Evolutionary conservation across 106 monocot genomes (phyloP).

Genomic region (Apostasia shenzhenica): DNA sequence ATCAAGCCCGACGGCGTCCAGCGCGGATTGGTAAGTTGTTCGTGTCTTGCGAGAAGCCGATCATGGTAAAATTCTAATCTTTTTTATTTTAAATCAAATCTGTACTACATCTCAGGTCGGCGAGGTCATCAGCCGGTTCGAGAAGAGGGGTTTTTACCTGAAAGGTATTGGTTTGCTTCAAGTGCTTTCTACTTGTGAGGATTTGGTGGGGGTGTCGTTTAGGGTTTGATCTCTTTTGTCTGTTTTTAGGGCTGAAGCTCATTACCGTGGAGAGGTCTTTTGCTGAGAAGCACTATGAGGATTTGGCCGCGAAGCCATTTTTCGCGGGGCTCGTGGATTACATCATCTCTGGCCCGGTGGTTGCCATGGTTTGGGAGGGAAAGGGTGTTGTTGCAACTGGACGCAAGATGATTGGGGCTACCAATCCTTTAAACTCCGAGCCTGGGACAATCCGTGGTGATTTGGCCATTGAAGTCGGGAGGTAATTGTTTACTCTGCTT

Average conservation of each 20-base stretch:
- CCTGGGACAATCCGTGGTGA: constrained; percentile 96
- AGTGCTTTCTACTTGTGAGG: background rate
- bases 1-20: constrained; percentile 98
- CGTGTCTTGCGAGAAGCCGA: background rate
- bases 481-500: constrained; percentile 27
- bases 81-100: background rate
- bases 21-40: constrained; percentile 56
- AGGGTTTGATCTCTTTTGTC: background rate
- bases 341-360: constrained; percentile 93
- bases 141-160: constrained; percentile 90
- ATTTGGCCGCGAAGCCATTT: constrained; percentile 79
- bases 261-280: constrained; percentile 68
- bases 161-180: constrained; percentile 41
- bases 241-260: constrained; percentile 62
- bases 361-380: constrained; percentile 98
- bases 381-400: constrained; percentile 75
- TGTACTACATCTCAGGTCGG: constrained; percentile 40
- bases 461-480: constrained; percentile 66
- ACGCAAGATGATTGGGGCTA: constrained; percentile 88
- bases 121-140: constrained; percentile 78
- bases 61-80: background rate
- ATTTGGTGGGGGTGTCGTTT: background rate
- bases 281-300: constrained; percentile 94
- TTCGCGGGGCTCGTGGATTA: constrained; percentile 82
- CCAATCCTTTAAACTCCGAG: constrained; percentile 66